These are phyloP conservation scores for Blastocystis sp. DNA, from an alignment of 352 stramenopile genomes.

Conservation along the genomic window DNA sequence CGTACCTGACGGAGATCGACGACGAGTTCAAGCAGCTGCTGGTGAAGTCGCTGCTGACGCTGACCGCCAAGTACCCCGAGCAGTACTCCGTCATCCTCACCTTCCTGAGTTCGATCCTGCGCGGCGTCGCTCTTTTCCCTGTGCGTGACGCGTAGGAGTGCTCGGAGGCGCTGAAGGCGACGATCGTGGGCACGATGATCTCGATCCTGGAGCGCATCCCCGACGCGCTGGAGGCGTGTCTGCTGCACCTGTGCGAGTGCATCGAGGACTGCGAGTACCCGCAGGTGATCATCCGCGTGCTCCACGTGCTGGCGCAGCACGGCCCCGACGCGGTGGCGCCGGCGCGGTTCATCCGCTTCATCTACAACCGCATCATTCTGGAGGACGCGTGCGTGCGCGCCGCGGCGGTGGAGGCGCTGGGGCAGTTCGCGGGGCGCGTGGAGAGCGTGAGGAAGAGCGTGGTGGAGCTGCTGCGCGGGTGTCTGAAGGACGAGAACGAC, in stretches of 20 bases:
- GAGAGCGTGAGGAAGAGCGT: slow-evolving; percentile 90
- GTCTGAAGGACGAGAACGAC: slow-evolving; percentile 72
- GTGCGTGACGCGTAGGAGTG: slow-evolving; percentile 80
- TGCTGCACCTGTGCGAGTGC: slow-evolving; percentile 98
- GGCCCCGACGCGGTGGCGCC: slow-evolving; percentile 90
- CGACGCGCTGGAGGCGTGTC: slow-evolving; percentile 88
- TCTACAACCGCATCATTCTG: slow-evolving; percentile 99
- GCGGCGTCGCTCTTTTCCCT: slow-evolving; percentile 79
- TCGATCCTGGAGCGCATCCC: slow-evolving; percentile 93
- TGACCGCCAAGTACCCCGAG: slow-evolving; percentile 96
- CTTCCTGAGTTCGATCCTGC: slow-evolving; percentile 96
- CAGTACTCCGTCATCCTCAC: slow-evolving; percentile 96
- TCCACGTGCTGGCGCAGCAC: slow-evolving; percentile 79
- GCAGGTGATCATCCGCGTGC: slow-evolving; percentile 79
- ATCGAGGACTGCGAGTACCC: slow-evolving; percentile 96
- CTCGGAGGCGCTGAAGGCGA: slow-evolving; percentile 98
- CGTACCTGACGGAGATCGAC: slow-evolving; percentile 97
- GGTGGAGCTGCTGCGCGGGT: slow-evolving; percentile 85
- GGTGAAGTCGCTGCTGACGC: slow-evolving; percentile 92
- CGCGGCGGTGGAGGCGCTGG: slow-evolving; percentile 91
- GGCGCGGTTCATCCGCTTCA: slow-evolving; percentile 97
- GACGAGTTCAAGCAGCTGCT: slow-evolving; percentile 99
- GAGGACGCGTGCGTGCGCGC: slow-evolving; percentile 94
- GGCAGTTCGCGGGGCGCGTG: slow-evolving; percentile 92
- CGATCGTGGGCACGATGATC: slow-evolving; percentile 95